Conservation (phyloP, 768 basidiomycete genomes). For the Phylloporus sp. region DNA sequence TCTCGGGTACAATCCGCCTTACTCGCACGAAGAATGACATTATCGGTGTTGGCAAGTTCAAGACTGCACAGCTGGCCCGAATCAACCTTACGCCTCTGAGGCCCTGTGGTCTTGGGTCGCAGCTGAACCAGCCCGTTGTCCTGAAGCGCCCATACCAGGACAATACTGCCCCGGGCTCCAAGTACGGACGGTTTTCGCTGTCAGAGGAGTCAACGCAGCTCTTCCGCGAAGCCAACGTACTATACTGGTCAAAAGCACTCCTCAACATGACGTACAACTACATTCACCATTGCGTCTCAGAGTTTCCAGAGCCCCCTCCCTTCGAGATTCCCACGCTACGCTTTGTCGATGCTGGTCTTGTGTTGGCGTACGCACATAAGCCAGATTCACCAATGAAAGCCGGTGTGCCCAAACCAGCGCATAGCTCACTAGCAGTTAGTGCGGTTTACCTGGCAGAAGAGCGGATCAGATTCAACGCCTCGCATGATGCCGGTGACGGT, state of each 20-base stretch:
- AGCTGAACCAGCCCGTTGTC: background rate
- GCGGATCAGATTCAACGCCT: background rate
- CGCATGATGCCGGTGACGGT: background rate
- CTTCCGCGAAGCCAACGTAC: background rate
- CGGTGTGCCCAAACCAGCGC: background rate
- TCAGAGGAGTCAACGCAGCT: background rate
- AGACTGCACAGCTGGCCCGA: background rate
- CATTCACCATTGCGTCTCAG: background rate
- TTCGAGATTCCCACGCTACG: background rate
- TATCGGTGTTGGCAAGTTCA: background rate
- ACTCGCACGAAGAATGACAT: background rate
- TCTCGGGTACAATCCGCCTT: background rate
- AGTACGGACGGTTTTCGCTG: background rate
- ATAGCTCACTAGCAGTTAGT: background rate
- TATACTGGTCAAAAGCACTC: background rate
- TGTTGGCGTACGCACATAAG: background rate
- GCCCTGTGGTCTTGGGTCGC: background rate
- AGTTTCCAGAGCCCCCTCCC: background rate
- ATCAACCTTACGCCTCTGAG: background rate
- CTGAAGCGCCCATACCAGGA: background rate
- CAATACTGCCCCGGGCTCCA: background rate
- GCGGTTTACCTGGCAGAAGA: constrained; percentile 7
- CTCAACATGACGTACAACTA: background rate
- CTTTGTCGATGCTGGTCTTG: background rate
- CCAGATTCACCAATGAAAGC: background rate